Evolutionary conservation across 805 yeast species (phyloP), one percentile per base, ranked within the genome.

Genomic region (Wickerhamiella allomyrinae): DNA sequence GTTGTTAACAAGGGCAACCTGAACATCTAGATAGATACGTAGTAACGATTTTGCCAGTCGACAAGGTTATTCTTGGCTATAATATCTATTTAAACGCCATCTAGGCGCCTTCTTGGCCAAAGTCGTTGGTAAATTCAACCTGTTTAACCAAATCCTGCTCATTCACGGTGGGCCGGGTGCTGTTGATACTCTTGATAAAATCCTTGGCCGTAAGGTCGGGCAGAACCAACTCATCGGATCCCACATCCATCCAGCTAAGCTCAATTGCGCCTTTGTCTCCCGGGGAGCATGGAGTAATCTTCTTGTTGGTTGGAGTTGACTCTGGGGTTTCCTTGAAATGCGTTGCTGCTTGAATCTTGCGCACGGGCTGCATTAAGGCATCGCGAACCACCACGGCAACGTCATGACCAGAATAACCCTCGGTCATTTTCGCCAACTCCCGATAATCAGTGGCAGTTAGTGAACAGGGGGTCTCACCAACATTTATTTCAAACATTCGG

Each of bases 331-430:
- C 74, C 57, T 80, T 81, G 67, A 91, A 91, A 67, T 91, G 98
- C 0, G 98, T 91, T 0, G 98, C 96, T 56, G 75, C 79, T 61
- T 89, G 97, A 48, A 91, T 85, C 58, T 85, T 86, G 54, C 98
- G 73, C 45, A 91, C 85, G 1, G 99, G 98, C 61, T 89, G 93
- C 98, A 91, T 91, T 51, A 91, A 67, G 0, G 97, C 97, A 61
- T 91, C 99, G 53, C 94, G 77, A 3, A 91, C 98, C 9, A 86
- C 94, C 25, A 91, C 95, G 0, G 96, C 89, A 34, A 91, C 74
- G 70, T 91, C 99, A 58, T 89, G 94, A 41, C 99, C 99, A 2
- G 95, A 85, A 61, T 91, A 89, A 8, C 98, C 98, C 5, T 85
- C 94, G 0, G 97, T 89, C 86, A 91, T 79, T 44, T 80, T 86